Percentiles rank a stretch among this genome's conserved stretches.
These are phyloP conservation scores for Sisymbrium irio DNA, from an alignment of 345 rosid genomes.

Conservation along the genomic window DNA sequence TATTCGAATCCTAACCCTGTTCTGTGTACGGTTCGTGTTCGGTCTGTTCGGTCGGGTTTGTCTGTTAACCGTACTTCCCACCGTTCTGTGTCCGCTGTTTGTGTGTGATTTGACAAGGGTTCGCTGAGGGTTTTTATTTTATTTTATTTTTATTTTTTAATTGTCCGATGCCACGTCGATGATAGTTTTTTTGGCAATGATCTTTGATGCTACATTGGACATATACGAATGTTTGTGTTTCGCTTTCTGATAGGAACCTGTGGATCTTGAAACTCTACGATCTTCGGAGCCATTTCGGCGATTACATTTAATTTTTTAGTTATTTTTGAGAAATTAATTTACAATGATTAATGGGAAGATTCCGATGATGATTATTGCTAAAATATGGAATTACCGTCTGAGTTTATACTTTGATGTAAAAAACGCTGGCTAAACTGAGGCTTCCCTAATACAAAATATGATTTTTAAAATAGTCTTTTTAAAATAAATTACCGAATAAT, in stretches of 20 bases:
- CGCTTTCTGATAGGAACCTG: constrained; percentile 62
- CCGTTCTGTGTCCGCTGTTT: constrained; percentile 27
- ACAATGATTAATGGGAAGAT: neutral
- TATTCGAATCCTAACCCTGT: constrained; percentile 8
- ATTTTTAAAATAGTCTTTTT: too few relatives aligned
- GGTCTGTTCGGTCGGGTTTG: neutral
- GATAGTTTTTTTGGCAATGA: constrained; percentile 35
- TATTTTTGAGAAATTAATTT: neutral
- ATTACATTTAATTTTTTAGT: constrained; percentile 4
- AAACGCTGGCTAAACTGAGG: constrained; percentile 27
- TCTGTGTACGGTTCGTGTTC: neutral
- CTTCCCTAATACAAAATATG: neutral
- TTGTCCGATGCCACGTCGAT: constrained; percentile 53
- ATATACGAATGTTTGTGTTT: constrained; percentile 38
- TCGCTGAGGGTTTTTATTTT: neutral
- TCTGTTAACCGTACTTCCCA: neutral
- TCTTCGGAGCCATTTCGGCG: constrained; percentile 35
- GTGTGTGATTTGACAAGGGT: constrained; percentile 15
- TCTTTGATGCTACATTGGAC: constrained; percentile 57
- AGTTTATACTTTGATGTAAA: constrained; percentile 29
- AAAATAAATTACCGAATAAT: too few relatives aligned
- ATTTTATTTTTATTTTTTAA: neutral
- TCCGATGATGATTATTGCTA: constrained; percentile 4
- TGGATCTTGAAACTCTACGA: constrained; percentile 24
- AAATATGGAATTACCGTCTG: constrained; percentile 90